A percentile compares a stretch with the other conserved stretches of the same genome.
Conservation (phyloP, 1,139 yeast genomes). For the Yarrowia galli region DNA sequence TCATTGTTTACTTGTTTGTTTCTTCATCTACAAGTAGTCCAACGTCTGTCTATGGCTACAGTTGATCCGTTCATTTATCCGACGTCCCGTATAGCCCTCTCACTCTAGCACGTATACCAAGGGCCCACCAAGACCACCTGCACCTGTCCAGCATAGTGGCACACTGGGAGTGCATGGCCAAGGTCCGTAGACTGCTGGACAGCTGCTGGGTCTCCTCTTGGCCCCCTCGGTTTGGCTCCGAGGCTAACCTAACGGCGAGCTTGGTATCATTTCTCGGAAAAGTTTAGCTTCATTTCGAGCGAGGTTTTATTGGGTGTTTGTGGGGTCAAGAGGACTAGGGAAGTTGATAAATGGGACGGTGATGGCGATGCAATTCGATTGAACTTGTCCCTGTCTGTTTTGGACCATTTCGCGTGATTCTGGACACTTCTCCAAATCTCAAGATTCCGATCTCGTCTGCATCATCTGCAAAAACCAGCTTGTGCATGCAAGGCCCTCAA, state of each 20-base stretch:
- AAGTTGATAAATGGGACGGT: no score
- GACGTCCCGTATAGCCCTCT: background rate
- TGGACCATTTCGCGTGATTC: no score
- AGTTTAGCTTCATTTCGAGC: background rate
- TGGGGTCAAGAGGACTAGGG: no score
- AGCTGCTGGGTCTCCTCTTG: background rate
- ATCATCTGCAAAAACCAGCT: background rate
- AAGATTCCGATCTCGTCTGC: background rate
- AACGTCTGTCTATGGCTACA: no score
- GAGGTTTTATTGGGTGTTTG: no score
- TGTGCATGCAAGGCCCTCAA: background rate
- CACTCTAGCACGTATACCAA: background rate
- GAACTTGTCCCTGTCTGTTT: no score
- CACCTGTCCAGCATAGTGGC: background rate
- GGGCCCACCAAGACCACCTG: background rate
- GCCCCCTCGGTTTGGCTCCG: background rate
- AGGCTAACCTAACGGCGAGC: background rate
- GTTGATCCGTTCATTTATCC: background rate
- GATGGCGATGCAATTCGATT: no score
- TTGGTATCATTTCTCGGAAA: slow-evolving; percentile 17
- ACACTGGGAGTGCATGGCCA: slow-evolving; percentile 1
- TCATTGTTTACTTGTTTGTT: no score
- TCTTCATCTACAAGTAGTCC: no score
- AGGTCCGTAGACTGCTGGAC: background rate
- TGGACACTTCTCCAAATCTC: no score